Conservation (phyloP, 192 early-diverging fungal species). For the Borealophlyctis nickersoniae region DNA sequence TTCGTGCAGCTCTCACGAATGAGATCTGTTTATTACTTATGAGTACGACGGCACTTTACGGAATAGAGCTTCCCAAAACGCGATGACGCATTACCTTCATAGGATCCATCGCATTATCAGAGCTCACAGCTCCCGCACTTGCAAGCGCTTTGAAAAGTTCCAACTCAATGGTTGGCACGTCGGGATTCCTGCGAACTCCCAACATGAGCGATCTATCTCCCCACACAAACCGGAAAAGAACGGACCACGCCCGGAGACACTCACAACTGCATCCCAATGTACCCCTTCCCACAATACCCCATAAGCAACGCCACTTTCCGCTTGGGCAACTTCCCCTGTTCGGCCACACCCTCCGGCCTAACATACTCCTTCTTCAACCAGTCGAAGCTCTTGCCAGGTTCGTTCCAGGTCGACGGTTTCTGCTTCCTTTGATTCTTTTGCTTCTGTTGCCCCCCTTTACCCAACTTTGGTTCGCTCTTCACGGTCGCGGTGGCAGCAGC, state of each 20-base stretch:
- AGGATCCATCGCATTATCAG: constrained; percentile 80
- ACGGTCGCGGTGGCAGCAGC: too few relatives aligned
- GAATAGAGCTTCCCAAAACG: neutral
- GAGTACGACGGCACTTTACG: neutral
- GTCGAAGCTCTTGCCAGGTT: neutral
- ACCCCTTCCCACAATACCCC: constrained; percentile 93
- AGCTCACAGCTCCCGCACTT: constrained; percentile 75
- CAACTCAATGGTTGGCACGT: constrained; percentile 71
- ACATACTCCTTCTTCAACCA: neutral
- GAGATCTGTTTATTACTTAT: constrained; percentile 54
- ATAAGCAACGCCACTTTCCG: constrained; percentile 84
- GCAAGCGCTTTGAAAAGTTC: constrained; percentile 86
- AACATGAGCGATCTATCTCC: too few relatives aligned
- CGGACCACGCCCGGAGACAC: constrained; percentile 8
- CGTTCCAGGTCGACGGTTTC: too few relatives aligned
- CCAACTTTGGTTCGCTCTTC: too few relatives aligned
- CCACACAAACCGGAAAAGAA: neutral
- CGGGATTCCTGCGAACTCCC: constrained; percentile 58
- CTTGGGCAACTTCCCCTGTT: constrained; percentile 59
- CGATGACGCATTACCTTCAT: constrained; percentile 12
- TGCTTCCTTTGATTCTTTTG: too few relatives aligned
- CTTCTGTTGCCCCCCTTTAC: too few relatives aligned
- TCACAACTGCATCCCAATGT: constrained; percentile 95
- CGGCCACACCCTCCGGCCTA: neutral
- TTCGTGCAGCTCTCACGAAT: constrained; percentile 88